These are phyloP conservation scores for Cladosporium sp. DNA, from an alignment of 2,329 filamentous ascomycete species.

Conservation along the genomic window DNA sequence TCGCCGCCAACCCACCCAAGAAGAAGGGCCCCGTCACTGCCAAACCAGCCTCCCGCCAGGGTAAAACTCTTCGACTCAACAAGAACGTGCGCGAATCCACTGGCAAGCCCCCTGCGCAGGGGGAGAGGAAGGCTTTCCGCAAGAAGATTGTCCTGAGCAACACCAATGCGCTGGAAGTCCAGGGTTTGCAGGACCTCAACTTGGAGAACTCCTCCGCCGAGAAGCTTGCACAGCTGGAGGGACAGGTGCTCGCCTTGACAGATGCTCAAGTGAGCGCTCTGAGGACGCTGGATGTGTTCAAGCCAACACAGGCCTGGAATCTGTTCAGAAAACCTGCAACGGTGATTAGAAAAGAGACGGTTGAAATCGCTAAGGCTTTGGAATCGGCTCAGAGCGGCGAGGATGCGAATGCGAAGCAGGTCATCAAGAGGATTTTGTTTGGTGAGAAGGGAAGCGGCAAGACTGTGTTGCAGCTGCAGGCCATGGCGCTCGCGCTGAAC, in stretches of 20 bases:
- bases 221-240: slow-evolving; percentile 42
- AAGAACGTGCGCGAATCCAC: slow-evolving; percentile 26
- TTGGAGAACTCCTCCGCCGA: slow-evolving; percentile 41
- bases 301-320: slow-evolving; percentile 79
- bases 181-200: slow-evolving; percentile 58
- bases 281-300: slow-evolving; percentile 82
- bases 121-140: slow-evolving; percentile 79
- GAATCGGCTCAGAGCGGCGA: slow-evolving; percentile 33
- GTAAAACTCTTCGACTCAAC: slow-evolving; percentile 23
- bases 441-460: slow-evolving; percentile 76
- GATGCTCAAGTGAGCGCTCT: slow-evolving; percentile 69
- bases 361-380: slow-evolving; percentile 54
- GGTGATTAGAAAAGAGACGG: slow-evolving; percentile 71
- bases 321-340: slow-evolving; percentile 77
- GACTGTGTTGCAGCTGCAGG: slow-evolving; percentile 78
- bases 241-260: slow-evolving; percentile 64
- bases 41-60: slow-evolving; percentile 16
- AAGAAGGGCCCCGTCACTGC: slow-evolving; percentile 21
- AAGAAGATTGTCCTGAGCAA: slow-evolving; percentile 91
- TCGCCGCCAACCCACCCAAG: slow-evolving; percentile 25
- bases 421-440: slow-evolving; percentile 59
- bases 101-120: slow-evolving; percentile 40
- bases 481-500: slow-evolving; percentile 71
- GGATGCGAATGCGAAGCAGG: slow-evolving; percentile 39
- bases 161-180: slow-evolving; percentile 78